Conservation (phyloP, 2,329 filamentous ascomycete species). For the Sphaerulina musiva region DNA sequence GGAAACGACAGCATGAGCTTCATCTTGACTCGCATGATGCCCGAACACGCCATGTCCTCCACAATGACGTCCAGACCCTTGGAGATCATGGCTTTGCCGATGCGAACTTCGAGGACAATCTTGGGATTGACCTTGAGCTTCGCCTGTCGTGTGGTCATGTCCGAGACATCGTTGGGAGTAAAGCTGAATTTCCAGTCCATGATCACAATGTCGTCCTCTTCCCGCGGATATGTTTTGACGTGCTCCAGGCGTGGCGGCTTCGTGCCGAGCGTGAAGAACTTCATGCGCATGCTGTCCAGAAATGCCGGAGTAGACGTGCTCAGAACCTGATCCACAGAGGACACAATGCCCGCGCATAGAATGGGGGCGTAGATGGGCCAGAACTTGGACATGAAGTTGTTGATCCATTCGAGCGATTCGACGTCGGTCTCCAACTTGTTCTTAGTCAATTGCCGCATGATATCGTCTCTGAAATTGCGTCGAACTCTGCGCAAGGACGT, state of each 20-base stretch:
- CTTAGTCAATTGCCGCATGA: conserved; percentile 81
- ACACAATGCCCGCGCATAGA: conserved; percentile 83
- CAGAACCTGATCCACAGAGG: conserved; percentile 89
- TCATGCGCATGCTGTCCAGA: conserved; percentile 86
- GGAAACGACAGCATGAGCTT: conserved; percentile 96
- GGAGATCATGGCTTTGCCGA: conserved; percentile 94
- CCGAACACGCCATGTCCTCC: conserved; percentile 93
- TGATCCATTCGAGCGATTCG: conserved; percentile 97
- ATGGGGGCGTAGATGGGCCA: conserved; percentile 98
- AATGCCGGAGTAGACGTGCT: conserved; percentile 88
- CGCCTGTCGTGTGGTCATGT: conserved; percentile 83
- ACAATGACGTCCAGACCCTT: conserved; percentile 97
- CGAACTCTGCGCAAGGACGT: conserved; percentile 90
- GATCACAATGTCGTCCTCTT: conserved; percentile 87
- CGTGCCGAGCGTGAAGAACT: conserved; percentile 85
- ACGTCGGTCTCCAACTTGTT: conserved; percentile 80
- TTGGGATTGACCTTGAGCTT: conserved; percentile 97
- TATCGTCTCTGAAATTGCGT: conserved; percentile 91
- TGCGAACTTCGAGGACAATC: conserved; percentile 84
- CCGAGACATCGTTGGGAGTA: conserved; percentile 85
- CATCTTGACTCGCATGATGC: conserved; percentile 92
- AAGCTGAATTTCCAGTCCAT: conserved; percentile 99
- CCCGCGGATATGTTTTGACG: conserved; percentile 95
- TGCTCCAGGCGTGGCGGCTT: conserved; percentile 96
- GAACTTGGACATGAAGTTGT: conserved; percentile 96